Evolutionary conservation across 2,329 filamentous ascomycete genomes (phyloP).

Genomic region (Thielaviopsis musarum): DNA sequence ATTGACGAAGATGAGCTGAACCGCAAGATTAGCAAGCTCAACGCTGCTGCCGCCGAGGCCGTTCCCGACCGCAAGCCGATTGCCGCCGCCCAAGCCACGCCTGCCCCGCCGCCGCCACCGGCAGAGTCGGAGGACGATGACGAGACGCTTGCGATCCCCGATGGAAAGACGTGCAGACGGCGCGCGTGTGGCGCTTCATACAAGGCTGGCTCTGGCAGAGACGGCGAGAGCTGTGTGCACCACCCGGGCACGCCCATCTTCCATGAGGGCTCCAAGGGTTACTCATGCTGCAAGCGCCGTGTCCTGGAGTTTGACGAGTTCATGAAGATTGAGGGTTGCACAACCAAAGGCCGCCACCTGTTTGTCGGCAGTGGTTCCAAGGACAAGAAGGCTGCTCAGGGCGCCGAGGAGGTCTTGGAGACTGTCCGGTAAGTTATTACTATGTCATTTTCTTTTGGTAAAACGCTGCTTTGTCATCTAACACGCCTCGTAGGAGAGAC

Average conservation of each 20-base stretch:
- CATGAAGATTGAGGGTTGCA: slow-evolving; percentile 85
- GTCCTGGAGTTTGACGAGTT: slow-evolving; percentile 97
- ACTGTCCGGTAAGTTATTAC: slow-evolving; percentile 47
- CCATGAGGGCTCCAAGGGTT: slow-evolving; percentile 96
- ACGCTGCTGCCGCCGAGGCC: slow-evolving; percentile 24
- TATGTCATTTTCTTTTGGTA: neutral
- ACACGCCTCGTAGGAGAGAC: slow-evolving; percentile 37
- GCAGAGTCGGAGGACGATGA: slow-evolving; percentile 83
- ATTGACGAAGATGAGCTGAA: slow-evolving; percentile 25
- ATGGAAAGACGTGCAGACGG: slow-evolving; percentile 61
- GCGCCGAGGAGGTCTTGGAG: slow-evolving; percentile 56
- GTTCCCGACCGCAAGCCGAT: slow-evolving; percentile 24
- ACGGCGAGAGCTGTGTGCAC: slow-evolving; percentile 64
- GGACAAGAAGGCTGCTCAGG: slow-evolving; percentile 27
- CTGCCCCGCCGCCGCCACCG: slow-evolving; percentile 39
- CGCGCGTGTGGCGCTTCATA: slow-evolving; percentile 56
- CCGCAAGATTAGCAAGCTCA: slow-evolving; percentile 37
- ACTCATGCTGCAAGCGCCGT: slow-evolving; percentile 87
- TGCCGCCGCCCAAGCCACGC: slow-evolving; percentile 27
- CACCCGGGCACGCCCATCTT: slow-evolving; percentile 88
- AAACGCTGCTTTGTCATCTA: neutral
- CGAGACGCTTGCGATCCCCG: slow-evolving; percentile 51
- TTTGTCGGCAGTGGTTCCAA: slow-evolving; percentile 68
- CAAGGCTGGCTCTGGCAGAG: slow-evolving; percentile 39
- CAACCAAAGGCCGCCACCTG: slow-evolving; percentile 63